Base-by-base conservation (phyloP, 495 filamentous ascomycete species). In the Hypomontagnella submonticulosa region DNA sequence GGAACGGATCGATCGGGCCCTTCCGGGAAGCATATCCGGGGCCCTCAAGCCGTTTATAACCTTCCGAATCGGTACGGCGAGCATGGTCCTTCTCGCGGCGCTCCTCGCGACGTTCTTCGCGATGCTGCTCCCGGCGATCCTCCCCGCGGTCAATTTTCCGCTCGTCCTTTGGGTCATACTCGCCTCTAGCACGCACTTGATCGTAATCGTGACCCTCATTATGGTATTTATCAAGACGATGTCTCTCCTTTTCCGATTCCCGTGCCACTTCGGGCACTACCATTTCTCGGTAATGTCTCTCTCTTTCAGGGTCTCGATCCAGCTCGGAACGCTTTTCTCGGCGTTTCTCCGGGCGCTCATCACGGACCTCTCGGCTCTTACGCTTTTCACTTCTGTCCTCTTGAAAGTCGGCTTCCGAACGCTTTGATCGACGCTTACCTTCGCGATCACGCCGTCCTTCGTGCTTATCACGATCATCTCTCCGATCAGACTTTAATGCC, bases 1-100 rank as follows among this genome's bases (percentile, higher is more conserved):
- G 75, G 68, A 85, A 84, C 12, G 81, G 79, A 63, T 85, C 80
- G 55, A 83, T 58, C 10, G 71, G 48, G 5, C 58, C 66, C 43
- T 72, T 58, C 23, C 62, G 57, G 8, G 54, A 44, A 30, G 18
- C 18, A 60, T 51, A 30, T 40, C 11, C 50, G 13, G 48, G 20
- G 34, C 33, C 53, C 37, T 62, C 37, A 18, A 30, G 34, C 23
- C 38, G 49, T 33, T 63, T 40, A 18, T 54, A 43, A 15, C 19
- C 55, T 44, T 58, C 50, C 30, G 8, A 15, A 30, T 42, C 53
- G 34, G 61, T 18, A 40, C 55, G 47, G 5, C 38, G 15, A 55
- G 52, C 19, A 5, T 27, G 27, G 30, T 63, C 58, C 42, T 57
- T 32, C 3, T 33, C 41, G 19, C 37, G 61, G 18, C 16, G 43